Evolutionary conservation across 2,329 filamentous ascomycete species (phyloP).

Genomic region (Microdochium paspali): DNA sequence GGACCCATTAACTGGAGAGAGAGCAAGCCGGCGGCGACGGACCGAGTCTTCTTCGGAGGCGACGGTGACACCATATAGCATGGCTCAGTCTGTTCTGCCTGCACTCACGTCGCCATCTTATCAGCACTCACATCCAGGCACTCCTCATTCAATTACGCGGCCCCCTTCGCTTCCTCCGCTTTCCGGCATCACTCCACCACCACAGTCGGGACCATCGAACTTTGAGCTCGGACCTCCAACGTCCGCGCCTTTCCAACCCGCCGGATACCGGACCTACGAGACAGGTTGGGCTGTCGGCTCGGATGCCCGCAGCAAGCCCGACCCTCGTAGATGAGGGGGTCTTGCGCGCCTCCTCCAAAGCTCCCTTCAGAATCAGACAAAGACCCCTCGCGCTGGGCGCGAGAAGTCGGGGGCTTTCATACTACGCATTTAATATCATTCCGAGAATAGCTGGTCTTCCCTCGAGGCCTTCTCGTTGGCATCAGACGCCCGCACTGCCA

Average conservation of each 20-base stretch:
- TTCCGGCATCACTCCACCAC: conserved; percentile 10
- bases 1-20: conserved; percentile 34
- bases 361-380: neutral
- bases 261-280: conserved; percentile 21
- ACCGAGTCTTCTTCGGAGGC: conserved; percentile 37
- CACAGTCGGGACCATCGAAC: conserved; percentile 12
- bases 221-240: conserved; percentile 5
- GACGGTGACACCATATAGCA: conserved; percentile 27
- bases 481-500: too few relatives aligned
- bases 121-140: conserved; percentile 1
- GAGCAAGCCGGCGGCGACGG: conserved; percentile 34
- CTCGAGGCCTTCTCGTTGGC: too few relatives aligned
- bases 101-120: conserved; percentile 30
- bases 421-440: too few relatives aligned
- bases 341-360: neutral
- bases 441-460: too few relatives aligned
- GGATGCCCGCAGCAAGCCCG: conserved; percentile 1
- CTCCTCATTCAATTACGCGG: conserved; percentile 21
- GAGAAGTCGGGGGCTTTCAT: too few relatives aligned
- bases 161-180: conserved; percentile 19
- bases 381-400: neutral
- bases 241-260: conserved; percentile 4
- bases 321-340: conserved; percentile 4
- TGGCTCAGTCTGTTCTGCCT: conserved; percentile 26
- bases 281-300: conserved; percentile 26